Conservation (phyloP, 768 basidiomycete genomes). For the Hemileccinum impolitum region DNA sequence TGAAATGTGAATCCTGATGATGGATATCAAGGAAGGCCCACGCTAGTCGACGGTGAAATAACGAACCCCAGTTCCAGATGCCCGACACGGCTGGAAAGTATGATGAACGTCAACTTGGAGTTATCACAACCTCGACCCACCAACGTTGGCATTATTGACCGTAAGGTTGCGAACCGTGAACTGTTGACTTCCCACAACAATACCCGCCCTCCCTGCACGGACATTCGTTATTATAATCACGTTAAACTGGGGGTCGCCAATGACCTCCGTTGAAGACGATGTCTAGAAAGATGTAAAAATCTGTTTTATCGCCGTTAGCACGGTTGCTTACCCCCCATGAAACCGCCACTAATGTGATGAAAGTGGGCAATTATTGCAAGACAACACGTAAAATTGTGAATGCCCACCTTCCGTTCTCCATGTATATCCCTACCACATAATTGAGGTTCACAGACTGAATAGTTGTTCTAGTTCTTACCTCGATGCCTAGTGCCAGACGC, state of each 20-base stretch:
- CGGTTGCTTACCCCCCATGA: slow-evolving; percentile 48
- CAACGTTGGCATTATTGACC: slow-evolving; percentile 43
- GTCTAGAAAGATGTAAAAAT: slow-evolving; percentile 22
- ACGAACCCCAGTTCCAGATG: slow-evolving; percentile 43
- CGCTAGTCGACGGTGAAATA: background rate
- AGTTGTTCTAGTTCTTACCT: slow-evolving; percentile 38
- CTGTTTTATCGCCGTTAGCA: background rate
- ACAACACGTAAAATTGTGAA: background rate
- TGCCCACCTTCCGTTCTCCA: slow-evolving; percentile 65
- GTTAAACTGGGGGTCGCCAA: background rate
- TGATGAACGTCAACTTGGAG: background rate
- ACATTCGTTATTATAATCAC: background rate
- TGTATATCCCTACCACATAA: slow-evolving; percentile 46
- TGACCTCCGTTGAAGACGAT: slow-evolving; percentile 42
- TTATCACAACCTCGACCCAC: slow-evolving; percentile 16
- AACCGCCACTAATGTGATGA: slow-evolving; percentile 34
- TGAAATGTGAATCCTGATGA: slow-evolving; percentile 49
- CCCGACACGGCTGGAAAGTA: slow-evolving; percentile 22
- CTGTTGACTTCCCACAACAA: slow-evolving; percentile 79
- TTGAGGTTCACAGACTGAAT: background rate
- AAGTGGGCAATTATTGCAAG: background rate
- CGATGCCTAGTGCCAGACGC: slow-evolving; percentile 61
- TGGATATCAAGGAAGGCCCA: background rate
- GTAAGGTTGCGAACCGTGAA: slow-evolving; percentile 66
- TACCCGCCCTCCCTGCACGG: slow-evolving; percentile 43